phyloP scores from a whole-genome alignment of 257 asterid genomes.

The Ophiorrhiza pumila region DNA sequence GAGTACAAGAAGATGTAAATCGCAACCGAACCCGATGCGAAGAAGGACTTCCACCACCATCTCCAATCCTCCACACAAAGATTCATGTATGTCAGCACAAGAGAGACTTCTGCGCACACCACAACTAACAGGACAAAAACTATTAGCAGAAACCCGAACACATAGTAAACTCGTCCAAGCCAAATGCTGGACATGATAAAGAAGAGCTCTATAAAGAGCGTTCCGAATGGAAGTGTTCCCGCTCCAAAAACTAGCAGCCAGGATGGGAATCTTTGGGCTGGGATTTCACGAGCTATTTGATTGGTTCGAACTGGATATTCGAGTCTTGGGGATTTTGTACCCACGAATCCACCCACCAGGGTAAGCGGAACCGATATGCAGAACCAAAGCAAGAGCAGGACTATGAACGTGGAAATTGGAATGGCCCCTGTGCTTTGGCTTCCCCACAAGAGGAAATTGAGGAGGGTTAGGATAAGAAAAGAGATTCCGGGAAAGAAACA shows the following conservation, averaged over 20 bases:
- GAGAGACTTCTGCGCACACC: conserved; percentile 87
- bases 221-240: conserved; percentile 87
- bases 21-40: conserved; percentile 82
- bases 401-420: conserved; percentile 57
- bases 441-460: conserved; percentile 81
- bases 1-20: conserved; percentile 73
- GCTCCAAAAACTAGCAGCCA: conserved; percentile 85
- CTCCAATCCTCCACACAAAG: conserved; percentile 89
- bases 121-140: conserved; percentile 64
- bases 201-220: conserved; percentile 90
- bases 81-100: conserved; percentile 86
- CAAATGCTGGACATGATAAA: conserved; percentile 88
- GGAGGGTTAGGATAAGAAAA: conserved; percentile 52
- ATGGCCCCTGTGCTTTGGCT: conserved; percentile 92
- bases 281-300: conserved; percentile 85
- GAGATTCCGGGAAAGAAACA: conserved; percentile 80
- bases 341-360: conserved; percentile 61
- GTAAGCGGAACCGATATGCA: conserved; percentile 86
- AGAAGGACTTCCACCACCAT: conserved; percentile 98
- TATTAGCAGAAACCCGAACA: conserved; percentile 69
- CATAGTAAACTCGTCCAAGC: conserved; percentile 88
- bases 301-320: conserved; percentile 78
- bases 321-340: conserved; percentile 67
- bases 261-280: conserved; percentile 73
- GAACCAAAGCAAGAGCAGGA: conserved; percentile 69